phyloP scores from a whole-genome alignment of 768 basidiomycete species.

The Fomitopsis pulvina region DNA sequence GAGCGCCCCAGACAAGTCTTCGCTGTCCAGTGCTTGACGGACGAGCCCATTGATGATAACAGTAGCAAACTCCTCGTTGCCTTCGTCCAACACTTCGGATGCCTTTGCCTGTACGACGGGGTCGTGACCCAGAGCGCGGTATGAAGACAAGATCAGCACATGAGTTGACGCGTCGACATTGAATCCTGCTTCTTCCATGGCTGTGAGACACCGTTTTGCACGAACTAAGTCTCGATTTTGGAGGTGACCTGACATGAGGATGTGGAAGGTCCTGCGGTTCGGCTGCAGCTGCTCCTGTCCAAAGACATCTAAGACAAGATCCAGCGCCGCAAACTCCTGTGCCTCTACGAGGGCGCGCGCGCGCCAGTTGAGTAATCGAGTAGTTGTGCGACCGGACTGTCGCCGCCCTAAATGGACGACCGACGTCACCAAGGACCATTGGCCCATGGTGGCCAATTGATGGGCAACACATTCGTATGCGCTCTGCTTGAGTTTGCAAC shows the following conservation, averaged over 20 bases:
- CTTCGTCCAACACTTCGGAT: constrained; percentile 36
- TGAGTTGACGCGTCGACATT: constrained; percentile 52
- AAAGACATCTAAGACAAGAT: constrained; percentile 46
- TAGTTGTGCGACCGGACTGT: constrained; percentile 42
- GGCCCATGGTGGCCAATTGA: constrained; percentile 37
- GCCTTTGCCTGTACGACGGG: constrained; percentile 45
- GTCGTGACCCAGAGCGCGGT: constrained; percentile 57
- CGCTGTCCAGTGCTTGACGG: constrained; percentile 48
- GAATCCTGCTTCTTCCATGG: constrained; percentile 54
- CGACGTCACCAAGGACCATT: constrained; percentile 46
- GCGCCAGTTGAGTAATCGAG: constrained; percentile 66
- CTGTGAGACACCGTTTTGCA: constrained; percentile 45
- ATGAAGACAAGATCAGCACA: constrained; percentile 48
- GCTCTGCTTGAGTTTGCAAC: constrained; percentile 41
- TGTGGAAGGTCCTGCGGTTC: constrained; percentile 59
- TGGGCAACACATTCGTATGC: constrained; percentile 53
- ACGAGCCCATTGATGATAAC: constrained; percentile 65
- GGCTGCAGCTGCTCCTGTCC: constrained; percentile 37
- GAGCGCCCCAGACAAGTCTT: constrained; percentile 41
- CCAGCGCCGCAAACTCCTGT: constrained; percentile 39
- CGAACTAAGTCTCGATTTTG: constrained; percentile 57
- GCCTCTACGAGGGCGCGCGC: constrained; percentile 53
- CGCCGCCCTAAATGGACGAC: constrained; percentile 43
- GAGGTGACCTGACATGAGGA: constrained; percentile 60
- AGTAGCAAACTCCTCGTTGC: constrained; percentile 38